Evolutionary conservation across 352 stramenopile genomes (phyloP).

Genomic region (Phytophthora hybrid): DNA sequence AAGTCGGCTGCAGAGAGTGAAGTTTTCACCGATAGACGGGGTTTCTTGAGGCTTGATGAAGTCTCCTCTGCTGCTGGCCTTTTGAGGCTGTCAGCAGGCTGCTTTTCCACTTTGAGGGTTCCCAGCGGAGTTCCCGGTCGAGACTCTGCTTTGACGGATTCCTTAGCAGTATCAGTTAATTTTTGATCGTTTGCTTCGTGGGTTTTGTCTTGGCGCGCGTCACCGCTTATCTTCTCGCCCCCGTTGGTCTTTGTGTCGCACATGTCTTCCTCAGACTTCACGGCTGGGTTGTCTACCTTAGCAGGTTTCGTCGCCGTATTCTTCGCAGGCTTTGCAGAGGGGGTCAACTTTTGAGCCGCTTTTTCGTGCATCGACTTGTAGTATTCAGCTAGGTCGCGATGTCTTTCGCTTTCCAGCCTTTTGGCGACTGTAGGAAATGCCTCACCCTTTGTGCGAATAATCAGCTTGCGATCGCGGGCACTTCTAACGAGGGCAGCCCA

Average conservation of each 20-base stretch:
- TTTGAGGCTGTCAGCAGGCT: conserved; percentile 34
- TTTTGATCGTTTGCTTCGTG: conserved; percentile 15
- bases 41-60: conserved; percentile 28
- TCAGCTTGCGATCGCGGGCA: conserved; percentile 66
- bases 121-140: conserved; percentile 6
- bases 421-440: conserved; percentile 54
- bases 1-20: conserved; percentile 20
- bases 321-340: conserved; percentile 24
- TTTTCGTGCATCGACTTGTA: conserved; percentile 83
- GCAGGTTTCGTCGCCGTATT: conserved; percentile 4
- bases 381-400: conserved; percentile 51
- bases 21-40: conserved; percentile 18
- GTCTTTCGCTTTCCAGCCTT: conserved; percentile 53
- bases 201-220: conserved; percentile 5
- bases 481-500: conserved; percentile 84
- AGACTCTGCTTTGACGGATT: conserved; percentile 13
- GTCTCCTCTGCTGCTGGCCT: conserved; percentile 12
- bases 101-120: conserved; percentile 3
- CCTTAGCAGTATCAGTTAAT: neutral
- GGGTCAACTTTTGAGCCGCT: conserved; percentile 44
- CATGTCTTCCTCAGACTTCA: neutral
- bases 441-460: conserved; percentile 60
- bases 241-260: conserved; percentile 2
- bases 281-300: conserved; percentile 17
- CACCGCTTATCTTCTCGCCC: neutral